Conservation (phyloP, 1,139 yeast species). For the Pichia sp. region DNA sequence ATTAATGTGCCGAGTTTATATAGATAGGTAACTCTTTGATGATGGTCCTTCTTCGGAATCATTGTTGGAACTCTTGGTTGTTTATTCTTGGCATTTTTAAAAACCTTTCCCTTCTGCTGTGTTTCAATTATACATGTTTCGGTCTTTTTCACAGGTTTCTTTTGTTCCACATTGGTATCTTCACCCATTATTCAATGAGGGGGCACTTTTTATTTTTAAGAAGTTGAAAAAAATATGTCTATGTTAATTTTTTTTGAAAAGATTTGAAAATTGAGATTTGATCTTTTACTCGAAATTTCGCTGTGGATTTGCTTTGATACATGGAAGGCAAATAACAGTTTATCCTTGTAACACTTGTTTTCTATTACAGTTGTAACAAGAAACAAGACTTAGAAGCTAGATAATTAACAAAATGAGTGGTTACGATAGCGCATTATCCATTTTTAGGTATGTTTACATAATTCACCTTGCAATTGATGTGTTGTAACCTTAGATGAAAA, state of each 20-base stretch:
- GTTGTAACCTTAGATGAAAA: too few species aligned
- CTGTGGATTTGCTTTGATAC: background rate
- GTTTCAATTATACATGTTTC: background rate
- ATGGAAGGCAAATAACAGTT: background rate
- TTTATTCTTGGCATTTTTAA: constrained; percentile 3
- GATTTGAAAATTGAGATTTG: too few species aligned
- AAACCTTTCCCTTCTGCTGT: constrained; percentile 1
- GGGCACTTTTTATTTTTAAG: too few species aligned
- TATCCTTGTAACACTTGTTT: too few species aligned
- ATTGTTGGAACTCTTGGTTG: constrained; percentile 25
- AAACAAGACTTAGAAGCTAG: too few species aligned
- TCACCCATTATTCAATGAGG: too few species aligned
- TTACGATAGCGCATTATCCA: constrained; percentile 98
- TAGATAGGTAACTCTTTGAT: constrained; percentile 50
- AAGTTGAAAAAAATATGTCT: too few species aligned
- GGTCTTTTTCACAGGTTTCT: too few species aligned
- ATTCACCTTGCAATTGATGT: too few species aligned
- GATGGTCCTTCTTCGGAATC: constrained; percentile 53
- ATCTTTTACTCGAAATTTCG: background rate
- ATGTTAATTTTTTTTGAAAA: too few species aligned
- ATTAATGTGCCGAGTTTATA: constrained; percentile 43
- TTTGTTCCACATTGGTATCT: too few species aligned
- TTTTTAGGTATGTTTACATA: constrained; percentile 68
- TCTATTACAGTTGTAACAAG: too few species aligned
- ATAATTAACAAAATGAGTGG: constrained; percentile 92